Base-by-base conservation (phyloP, 345 rosid species). In the Erucastrum elatum region DNA sequence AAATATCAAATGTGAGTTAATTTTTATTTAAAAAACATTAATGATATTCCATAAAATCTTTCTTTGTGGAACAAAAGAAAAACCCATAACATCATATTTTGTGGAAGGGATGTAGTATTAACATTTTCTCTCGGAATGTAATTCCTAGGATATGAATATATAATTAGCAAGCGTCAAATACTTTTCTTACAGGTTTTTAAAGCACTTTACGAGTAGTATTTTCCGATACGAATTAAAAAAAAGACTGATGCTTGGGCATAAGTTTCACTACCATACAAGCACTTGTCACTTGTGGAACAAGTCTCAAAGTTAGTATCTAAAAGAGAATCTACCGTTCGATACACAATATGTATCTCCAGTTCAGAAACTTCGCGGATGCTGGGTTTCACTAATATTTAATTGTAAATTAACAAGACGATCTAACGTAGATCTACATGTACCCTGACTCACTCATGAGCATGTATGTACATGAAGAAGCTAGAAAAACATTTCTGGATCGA, bases 291-390 rank as follows among this genome's bases (percentile, higher is more conserved):
- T 61, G 8, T 29, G 34, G 4, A 29, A 64, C 35, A 51, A 75
- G 78, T 37, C 30, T 26, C 37, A 53, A 64, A 66, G 41, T 66
- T 37, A 49, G 56, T 37, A 30, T 39, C 66, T 35, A 26, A 27
- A 59, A 17, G 26, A 58, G 13, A 44, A 75, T 39, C 53, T 46
- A 34, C 5, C 13, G 1, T 46, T 8, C 10, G 21, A 17, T 15
- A 29, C 31, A 29, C 31, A 29, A 58, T 58, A n/a, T n/a, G n/a
- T n/a, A 56, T 53, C 26, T 55, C 13, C 35, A 29, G 49, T 66
- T 39, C 74, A 5, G 74, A 68, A 68, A 61, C 17, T 76, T 68
- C 74, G 37, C 31, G 29, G 80, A 76, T 46, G 74, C 62, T 76
- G 61, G 68, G 69, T 44, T 75, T 66, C 62, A 21, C 33, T 17